Base-by-base conservation (phyloP, 495 filamentous ascomycete genomes). In the Friedmanniomyces simplex region DNA sequence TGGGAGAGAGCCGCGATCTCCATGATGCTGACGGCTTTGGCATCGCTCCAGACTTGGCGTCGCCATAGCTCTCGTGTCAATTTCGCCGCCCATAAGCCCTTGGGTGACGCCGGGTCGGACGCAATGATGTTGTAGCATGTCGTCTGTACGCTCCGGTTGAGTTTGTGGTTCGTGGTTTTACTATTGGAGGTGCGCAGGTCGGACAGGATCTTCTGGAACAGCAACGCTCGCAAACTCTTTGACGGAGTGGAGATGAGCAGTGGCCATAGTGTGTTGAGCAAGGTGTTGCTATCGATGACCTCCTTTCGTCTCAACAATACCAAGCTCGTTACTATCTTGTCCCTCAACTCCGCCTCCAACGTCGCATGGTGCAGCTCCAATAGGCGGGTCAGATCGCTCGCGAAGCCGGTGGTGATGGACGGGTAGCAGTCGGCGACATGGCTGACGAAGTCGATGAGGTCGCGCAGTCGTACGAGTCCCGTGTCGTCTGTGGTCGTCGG, bases 361-460 rank as follows among this genome's bases (percentile, higher is more conserved):
- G 82, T 76, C 25, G 82, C 79, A 75, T 97, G 91, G 68, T 97
- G 87, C 34, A 83, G 74, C 51, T 78, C 79, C 41, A 99, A 72
- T 60, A 97, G 81, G 37, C 84, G 77, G 58, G 86, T 87, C 21
- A 99, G 76, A 61, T 95, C 86, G 52, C 85, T 79, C 16, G 88
- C 82, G 67, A 95, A 97, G 4, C 77, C 71, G 50, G 81, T 78
- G 14, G 88, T 86, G 60, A 89, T 77, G 24, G 82, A 78, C 24
- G 91, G 89, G 69, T 93, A 99, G 73, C 88, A 93, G 67, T 95
- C 89, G 67, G 91, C 87, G 58, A 93, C 87, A 73, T 97, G 91
- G 34, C 91, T 82, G 52, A 97, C 75, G 63, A 96, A 87, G 64
- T 95, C 89, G 66, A 91, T 85, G 42, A 93, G 77, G 63, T 96